These are phyloP conservation scores for Falciphora oryzae DNA, from an alignment of 2,329 filamentous ascomycete genomes.

Conservation along the genomic window DNA sequence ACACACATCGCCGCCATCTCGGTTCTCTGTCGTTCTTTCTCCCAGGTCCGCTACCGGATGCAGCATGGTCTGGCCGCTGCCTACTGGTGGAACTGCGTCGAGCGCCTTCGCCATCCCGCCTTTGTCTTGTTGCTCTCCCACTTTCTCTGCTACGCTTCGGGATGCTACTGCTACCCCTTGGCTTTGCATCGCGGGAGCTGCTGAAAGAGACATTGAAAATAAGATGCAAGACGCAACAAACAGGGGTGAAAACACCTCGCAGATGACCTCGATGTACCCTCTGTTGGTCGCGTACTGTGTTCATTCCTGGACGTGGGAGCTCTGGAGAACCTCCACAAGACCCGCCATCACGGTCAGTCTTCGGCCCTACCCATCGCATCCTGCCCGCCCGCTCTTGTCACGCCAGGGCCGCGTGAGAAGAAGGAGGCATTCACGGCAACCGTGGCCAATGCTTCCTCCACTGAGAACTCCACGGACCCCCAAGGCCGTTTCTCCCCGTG, in stretches of 20 bases:
- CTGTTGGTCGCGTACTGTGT: background rate
- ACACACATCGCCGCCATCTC: background rate
- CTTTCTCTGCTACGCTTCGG: background rate
- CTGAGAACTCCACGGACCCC: background rate
- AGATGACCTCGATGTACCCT: background rate
- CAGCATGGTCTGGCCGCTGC: background rate
- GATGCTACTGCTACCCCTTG: background rate
- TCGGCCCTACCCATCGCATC: background rate
- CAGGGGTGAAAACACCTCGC: background rate
- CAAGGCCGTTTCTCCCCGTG: background rate
- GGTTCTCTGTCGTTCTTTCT: background rate
- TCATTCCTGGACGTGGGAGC: background rate
- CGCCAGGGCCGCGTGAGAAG: background rate
- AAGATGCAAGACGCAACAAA: background rate
- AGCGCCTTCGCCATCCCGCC: background rate
- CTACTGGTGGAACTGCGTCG: background rate
- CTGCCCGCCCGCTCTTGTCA: background rate
- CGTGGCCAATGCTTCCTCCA: background rate
- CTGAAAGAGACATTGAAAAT: background rate
- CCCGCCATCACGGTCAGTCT: background rate
- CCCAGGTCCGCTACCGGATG: background rate
- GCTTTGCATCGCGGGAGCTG: background rate
- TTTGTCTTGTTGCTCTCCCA: background rate
- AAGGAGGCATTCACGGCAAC: background rate
- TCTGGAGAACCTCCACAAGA: background rate